Evolutionary conservation across 306 rosid species (phyloP), one percentile per base, ranked within the genome.

Genomic region (Urtica urens): DNA sequence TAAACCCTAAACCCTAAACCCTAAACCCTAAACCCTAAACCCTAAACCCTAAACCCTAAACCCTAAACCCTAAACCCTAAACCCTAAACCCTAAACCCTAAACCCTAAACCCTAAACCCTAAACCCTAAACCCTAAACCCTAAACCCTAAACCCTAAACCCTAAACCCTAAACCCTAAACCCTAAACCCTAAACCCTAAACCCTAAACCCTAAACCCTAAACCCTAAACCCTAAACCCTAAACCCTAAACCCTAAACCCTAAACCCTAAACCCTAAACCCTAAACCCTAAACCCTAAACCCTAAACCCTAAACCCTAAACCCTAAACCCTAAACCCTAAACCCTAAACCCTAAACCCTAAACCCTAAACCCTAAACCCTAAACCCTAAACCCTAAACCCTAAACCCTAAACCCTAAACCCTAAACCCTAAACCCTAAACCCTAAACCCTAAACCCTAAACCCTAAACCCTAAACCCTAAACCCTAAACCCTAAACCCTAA

Each of bases 401-500:
- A 49, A 49, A 26, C 53, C 0, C 53, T 37, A 0, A 26, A 49
- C 13, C 53, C 53, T 37, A 13, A 49, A 49, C 24, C 53, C 38
- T n/a, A 23, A 49, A 49, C 33, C 53, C 53, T 14, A 23, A 49
- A 49, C 33, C 53, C 53, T 25, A 23, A 46, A 46, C 51, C 51
- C 51, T 46, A 46, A 46, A 26, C 53, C 35, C 53, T 24, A 44
- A 49, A 49, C 53, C 53, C 53, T 49, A 49, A 49, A 33, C 53
- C 53, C 16, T 24, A 49, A 49, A 33, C 53, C 53, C 27, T 23
- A 45, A 48, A 31, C 53, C 34, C n/a, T 23, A 48, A 23, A 4
- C 53, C 34, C 2, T 5, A 46, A 46, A 10, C 33, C 53, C 16
- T 7, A 49, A 49, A 8, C 53, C 53, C 16, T 7, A 49, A 48